These are phyloP conservation scores for Aaosphaeria arxii DNA, from an alignment of 2,329 filamentous ascomycete species.

Conservation along the genomic window DNA sequence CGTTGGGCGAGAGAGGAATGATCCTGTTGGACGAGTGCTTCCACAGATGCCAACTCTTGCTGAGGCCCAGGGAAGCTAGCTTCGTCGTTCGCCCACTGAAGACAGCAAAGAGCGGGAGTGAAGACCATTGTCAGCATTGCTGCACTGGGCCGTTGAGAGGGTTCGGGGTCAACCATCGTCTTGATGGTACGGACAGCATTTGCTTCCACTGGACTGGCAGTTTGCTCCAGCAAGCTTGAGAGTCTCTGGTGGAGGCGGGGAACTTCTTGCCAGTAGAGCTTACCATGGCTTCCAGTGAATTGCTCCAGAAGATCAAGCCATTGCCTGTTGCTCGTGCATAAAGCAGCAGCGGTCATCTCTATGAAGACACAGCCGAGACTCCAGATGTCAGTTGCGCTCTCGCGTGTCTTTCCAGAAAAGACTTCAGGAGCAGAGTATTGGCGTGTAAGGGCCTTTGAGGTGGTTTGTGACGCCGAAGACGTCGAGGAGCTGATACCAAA, in stretches of 20 bases:
- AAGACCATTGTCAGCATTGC: constrained; percentile 29
- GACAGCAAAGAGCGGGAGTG: constrained; percentile 35
- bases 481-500: constrained; percentile 35
- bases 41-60: constrained; percentile 25
- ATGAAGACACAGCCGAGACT: constrained; percentile 93
- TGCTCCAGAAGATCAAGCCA: constrained; percentile 26
- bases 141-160: constrained; percentile 28
- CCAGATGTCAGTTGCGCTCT: constrained; percentile 71
- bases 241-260: constrained; percentile 25
- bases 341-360: constrained; percentile 69
- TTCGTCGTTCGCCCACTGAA: constrained; percentile 34
- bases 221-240: constrained; percentile 16
- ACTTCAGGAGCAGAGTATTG: constrained; percentile 37
- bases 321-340: constrained; percentile 16
- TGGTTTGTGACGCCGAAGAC: constrained; percentile 10
- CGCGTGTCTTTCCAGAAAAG: constrained; percentile 21
- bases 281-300: constrained; percentile 27
- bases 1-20: constrained; percentile 5
- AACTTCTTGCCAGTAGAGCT: constrained; percentile 36
- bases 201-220: constrained; percentile 15
- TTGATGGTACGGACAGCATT: constrained; percentile 26
- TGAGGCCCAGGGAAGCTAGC: constrained; percentile 28
- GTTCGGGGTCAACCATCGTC: constrained; percentile 27
- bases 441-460: constrained; percentile 25
- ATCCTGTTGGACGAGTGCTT: constrained; percentile 19